Evolutionary conservation across 2,329 filamentous ascomycete species (phyloP).

Genomic region (Talaromyces islandicus): DNA sequence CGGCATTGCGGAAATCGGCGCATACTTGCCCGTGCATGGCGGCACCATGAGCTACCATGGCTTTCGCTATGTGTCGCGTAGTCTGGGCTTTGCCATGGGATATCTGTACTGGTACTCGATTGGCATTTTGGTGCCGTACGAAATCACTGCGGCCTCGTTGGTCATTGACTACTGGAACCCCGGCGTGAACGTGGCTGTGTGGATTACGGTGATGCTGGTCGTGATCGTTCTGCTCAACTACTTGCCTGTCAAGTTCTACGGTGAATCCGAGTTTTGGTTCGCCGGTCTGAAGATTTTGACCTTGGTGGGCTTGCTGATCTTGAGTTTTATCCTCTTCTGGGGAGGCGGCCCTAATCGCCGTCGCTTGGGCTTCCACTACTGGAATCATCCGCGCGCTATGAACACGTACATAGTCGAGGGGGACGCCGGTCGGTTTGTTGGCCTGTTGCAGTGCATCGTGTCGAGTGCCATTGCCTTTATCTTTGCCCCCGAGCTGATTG

Average conservation of each 20-base stretch:
- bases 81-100: conserved; percentile 37
- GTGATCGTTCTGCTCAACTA: conserved; percentile 50
- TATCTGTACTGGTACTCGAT: conserved; percentile 45
- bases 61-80: conserved; percentile 38
- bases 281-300: conserved; percentile 47
- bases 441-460: conserved; percentile 46
- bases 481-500: conserved; percentile 51
- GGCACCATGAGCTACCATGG: conserved; percentile 40
- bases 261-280: conserved; percentile 52
- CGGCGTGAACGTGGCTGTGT: conserved; percentile 39
- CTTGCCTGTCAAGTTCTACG: conserved; percentile 46
- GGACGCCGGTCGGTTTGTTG: conserved; percentile 46
- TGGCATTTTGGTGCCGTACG: conserved; percentile 47
- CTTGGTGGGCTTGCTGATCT: conserved; percentile 45
- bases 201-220: conserved; percentile 54
- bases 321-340: conserved; percentile 52
- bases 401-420: conserved; percentile 45
- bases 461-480: conserved; percentile 50
- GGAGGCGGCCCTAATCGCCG: conserved; percentile 47
- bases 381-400: conserved; percentile 43
- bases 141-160: conserved; percentile 61
- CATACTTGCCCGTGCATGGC: conserved; percentile 40
- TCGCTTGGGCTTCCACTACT: conserved; percentile 47
- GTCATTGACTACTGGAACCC: conserved; percentile 58
- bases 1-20: conserved; percentile 35